Evolutionary conservation across 192 early-diverging fungal genomes (phyloP), one percentile per base, ranked within the genome.

Genomic region (Backusella tarrabulga): DNA sequence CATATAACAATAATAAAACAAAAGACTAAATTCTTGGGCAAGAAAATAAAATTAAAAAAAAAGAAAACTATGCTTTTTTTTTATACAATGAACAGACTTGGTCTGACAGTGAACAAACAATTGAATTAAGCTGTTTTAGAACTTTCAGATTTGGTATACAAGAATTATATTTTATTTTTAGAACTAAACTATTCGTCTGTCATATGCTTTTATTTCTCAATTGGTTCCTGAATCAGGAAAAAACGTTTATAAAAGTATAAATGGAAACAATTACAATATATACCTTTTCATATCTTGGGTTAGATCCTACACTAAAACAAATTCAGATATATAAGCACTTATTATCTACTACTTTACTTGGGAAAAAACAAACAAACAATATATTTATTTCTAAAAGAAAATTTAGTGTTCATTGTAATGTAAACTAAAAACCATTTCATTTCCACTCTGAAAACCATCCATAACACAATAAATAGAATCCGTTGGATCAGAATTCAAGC

Each of bases 401-500:
- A 1, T 56, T 21, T 21, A 56, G 52, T 44, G 52, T 23, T 21
- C 52, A 9, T 9, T 63, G n/a, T 67, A 78, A 40, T 73, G 29
- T 40, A 79, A 72, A n/a, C 67, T 41, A 74, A 79, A 74, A 32
- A 79, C 46, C 5, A 73, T 40, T 69, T 79, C 77, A 34, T 50
- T 50, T 14, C 67, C 67, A n/a, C 66, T 40, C 12, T 60, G 26
- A 35, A 50, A 46, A 38, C 74, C 77, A 56, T 73, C 83, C 84
- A 85, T 88, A 38, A 86, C 87, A 56, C 81, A 84, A 67, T 88
- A 85, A 41, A 86, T 86, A 8, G 80, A 74, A 38, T 80, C 79
- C 12, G 81, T 83, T 32, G 83, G 76, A 32, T 86, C 76, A 60
- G 85, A 83, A 35, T 88, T 85, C 15, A 93, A 82, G 60, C 85